Conservation (phyloP, 495 filamentous ascomycete species). For the Penicillium paradoxum region DNA sequence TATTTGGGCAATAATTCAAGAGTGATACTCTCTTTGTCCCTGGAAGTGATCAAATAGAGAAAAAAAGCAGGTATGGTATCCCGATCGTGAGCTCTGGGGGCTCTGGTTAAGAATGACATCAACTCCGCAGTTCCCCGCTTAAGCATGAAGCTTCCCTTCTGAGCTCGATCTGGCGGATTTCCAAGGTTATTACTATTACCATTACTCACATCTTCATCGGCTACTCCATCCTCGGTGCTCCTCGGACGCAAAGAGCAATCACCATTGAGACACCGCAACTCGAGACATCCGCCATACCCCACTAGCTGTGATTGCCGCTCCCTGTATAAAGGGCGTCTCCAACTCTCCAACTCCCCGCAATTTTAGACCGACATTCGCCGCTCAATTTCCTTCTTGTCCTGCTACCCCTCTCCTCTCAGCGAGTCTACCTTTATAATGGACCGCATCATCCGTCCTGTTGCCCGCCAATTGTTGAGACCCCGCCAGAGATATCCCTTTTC, state of each 20-base stretch:
- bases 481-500: slow-evolving; percentile 37
- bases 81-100: background rate
- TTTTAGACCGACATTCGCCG: background rate
- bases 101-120: slow-evolving; percentile 19
- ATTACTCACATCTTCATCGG: slow-evolving; percentile 11
- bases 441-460: slow-evolving; percentile 34
- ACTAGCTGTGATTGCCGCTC: background rate
- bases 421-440: slow-evolving; percentile 30
- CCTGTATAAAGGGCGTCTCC: slow-evolving; percentile 15
- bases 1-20: background rate
- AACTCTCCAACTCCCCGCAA: slow-evolving; percentile 14
- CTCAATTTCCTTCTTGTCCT: background rate
- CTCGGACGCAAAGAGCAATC: slow-evolving; percentile 27
- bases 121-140: slow-evolving; percentile 13
- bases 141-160: slow-evolving; percentile 27
- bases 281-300: slow-evolving; percentile 7
- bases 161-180: background rate
- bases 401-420: background rate
- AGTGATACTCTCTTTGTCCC: background rate
- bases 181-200: background rate
- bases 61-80: background rate
- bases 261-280: slow-evolving; percentile 11
- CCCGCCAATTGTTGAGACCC: slow-evolving; percentile 36
- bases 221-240: slow-evolving; percentile 25
- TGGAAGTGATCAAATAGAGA: background rate